Evolutionary conservation across 2,329 filamentous ascomycete species (phyloP).

Genomic region (Thyridium curvatum): DNA sequence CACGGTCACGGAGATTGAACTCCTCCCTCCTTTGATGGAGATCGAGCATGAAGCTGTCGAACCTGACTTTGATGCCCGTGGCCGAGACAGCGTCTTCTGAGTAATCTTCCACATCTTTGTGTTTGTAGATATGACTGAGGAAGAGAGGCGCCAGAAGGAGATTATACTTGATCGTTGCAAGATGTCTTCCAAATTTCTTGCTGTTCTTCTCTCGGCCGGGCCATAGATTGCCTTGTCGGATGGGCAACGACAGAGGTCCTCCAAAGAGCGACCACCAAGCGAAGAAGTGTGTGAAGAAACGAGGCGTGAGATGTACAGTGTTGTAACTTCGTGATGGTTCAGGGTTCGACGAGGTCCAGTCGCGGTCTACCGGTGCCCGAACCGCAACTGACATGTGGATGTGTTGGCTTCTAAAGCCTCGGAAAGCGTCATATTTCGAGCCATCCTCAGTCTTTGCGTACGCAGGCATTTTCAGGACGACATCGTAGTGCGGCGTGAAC

Average conservation of each 20-base stretch:
- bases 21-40: conserved; percentile 91
- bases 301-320: conserved; percentile 85
- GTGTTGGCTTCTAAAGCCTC: conserved; percentile 92
- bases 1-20: conserved; percentile 75
- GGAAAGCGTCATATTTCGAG: conserved; percentile 79
- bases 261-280: conserved; percentile 97
- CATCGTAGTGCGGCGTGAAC: conserved; percentile 88
- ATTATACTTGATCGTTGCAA: conserved; percentile 99
- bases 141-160: conserved; percentile 87
- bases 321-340: conserved; percentile 89
- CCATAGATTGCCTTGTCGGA: conserved; percentile 88
- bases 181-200: conserved; percentile 95
- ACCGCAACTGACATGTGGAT: conserved; percentile 94
- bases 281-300: conserved; percentile 98
- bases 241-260: conserved; percentile 86
- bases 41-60: conserved; percentile 97
- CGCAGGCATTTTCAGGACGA: conserved; percentile 76
- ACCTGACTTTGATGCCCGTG: conserved; percentile 90
- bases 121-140: conserved; percentile 95
- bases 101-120: conserved; percentile 90
- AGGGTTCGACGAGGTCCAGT: conserved; percentile 73
- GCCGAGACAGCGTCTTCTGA: conserved; percentile 72
- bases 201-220: conserved; percentile 91
- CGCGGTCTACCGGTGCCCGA: conserved; percentile 75
- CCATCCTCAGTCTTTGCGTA: conserved; percentile 55